Conservation (phyloP, 441 rosid species). For the Gossypium gossypioides region DNA sequence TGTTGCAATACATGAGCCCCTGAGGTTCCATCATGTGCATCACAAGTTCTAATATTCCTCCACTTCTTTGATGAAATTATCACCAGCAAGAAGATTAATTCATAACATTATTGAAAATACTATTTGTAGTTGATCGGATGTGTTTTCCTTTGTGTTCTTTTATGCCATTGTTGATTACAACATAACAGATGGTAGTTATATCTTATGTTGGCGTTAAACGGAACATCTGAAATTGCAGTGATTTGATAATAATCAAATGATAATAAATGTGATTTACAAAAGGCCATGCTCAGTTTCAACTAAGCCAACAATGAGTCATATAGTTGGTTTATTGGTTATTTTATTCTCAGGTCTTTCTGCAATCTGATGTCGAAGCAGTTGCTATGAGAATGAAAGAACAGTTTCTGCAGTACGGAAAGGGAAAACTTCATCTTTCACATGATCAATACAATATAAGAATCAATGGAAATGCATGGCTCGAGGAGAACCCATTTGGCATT, state of each 20-base stretch:
- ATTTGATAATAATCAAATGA: not conserved
- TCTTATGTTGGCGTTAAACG: not conserved
- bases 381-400: slow-evolving; percentile 50
- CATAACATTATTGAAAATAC: not conserved
- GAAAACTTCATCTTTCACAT: slow-evolving; percentile 29
- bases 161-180: not conserved
- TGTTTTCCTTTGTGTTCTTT: not conserved
- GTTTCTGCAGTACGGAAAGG: slow-evolving; percentile 41
- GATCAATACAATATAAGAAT: slow-evolving; percentile 8
- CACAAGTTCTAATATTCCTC: not conserved
- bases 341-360: slow-evolving; percentile 44
- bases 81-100: not conserved
- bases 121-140: not conserved
- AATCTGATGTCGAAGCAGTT: slow-evolving; percentile 58
- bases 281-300: not conserved
- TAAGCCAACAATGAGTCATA: not conserved
- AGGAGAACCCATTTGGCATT: slow-evolving; percentile 63
- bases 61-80: not conserved
- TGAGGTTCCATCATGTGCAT: not conserved
- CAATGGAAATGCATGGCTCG: slow-evolving; percentile 33
- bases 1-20: not conserved
- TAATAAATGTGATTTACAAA: not conserved
- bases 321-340: not conserved
- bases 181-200: not conserved
- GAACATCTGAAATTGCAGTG: not conserved